These are phyloP conservation scores for Daldinia eschscholtzii DNA, from an alignment of 2,329 filamentous ascomycete species.

Conservation along the genomic window DNA sequence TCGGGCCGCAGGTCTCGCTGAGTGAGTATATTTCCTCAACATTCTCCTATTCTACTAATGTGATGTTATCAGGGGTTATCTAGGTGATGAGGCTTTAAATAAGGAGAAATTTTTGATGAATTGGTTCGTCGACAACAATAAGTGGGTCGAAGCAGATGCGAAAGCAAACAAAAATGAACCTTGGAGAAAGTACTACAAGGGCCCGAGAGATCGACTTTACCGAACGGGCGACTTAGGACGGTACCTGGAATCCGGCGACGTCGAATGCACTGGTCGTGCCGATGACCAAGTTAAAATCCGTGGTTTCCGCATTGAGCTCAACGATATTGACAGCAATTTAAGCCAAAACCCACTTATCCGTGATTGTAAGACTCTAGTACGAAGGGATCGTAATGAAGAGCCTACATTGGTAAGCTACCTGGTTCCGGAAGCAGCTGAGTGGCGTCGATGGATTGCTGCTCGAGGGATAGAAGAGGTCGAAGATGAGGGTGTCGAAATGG, in stretches of 20 bases:
- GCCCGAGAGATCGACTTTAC: conserved; percentile 88
- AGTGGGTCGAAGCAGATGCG: conserved; percentile 76
- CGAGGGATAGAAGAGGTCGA: conserved; percentile 66
- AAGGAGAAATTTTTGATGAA: conserved; percentile 83
- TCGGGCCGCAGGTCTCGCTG: conserved; percentile 77
- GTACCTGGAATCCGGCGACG: conserved; percentile 41
- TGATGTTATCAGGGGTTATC: conserved; percentile 66
- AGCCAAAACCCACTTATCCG: conserved; percentile 79
- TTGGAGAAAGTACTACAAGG: conserved; percentile 83
- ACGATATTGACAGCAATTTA: conserved; percentile 90
- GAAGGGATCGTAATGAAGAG: conserved; percentile 87
- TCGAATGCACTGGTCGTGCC: conserved; percentile 72
- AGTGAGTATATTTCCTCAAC: conserved; percentile 52
- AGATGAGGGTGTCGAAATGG: conserved; percentile 64
- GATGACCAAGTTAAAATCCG: conserved; percentile 98
- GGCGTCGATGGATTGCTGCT: conserved; percentile 75
- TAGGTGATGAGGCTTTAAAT: conserved; percentile 71
- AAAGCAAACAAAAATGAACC: conserved; percentile 69
- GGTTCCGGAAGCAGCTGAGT: conserved; percentile 83
- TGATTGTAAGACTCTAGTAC: conserved; percentile 87
- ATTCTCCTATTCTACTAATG: conserved; percentile 9
- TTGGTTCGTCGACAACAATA: conserved; percentile 84
- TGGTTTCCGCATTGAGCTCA: conserved; percentile 94
- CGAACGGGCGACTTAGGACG: conserved; percentile 87
- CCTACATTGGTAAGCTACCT: conserved; percentile 89